These are phyloP conservation scores for Aristolochia fimbriata DNA, from an alignment of 164 flowering plant species.

Conservation along the genomic window DNA sequence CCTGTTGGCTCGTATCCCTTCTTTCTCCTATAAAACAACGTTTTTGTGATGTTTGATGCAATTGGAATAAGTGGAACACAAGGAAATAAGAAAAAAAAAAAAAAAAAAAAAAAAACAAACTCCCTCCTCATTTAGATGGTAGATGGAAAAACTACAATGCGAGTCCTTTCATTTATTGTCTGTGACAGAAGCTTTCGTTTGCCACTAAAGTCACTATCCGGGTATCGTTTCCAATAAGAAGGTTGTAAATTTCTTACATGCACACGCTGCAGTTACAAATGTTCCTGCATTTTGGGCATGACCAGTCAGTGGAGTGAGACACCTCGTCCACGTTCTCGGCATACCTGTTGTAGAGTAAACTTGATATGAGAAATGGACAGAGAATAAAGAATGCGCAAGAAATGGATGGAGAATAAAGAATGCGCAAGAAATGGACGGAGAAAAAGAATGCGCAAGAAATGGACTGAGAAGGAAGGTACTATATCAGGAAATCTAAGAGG, in stretches of 20 bases:
- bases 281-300: slow-evolving; percentile 80
- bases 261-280: slow-evolving; percentile 88
- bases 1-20: slow-evolving; percentile 79
- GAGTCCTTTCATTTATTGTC: no score
- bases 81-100: no score
- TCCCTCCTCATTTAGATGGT: not conserved
- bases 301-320: slow-evolving; percentile 38
- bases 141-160: not conserved
- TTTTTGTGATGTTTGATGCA: no score
- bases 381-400: no score
- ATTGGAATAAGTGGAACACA: no score
- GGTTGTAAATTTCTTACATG: slow-evolving; percentile 33
- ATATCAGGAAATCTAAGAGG: not conserved
- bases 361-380: no score
- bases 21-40: slow-evolving; percentile 49
- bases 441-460: no score
- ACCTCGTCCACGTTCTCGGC: slow-evolving; percentile 78
- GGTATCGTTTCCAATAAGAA: not conserved
- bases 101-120: no score
- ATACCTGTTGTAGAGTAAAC: slow-evolving; percentile 30
- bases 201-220: no score
- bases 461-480: not conserved
- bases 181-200: no score
- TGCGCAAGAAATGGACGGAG: not conserved
- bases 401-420: no score